Evolutionary conservation across 176 grass and related monocot genomes (phyloP), one percentile per base, ranked within the genome.

Genomic region (Cocos nucifera): DNA sequence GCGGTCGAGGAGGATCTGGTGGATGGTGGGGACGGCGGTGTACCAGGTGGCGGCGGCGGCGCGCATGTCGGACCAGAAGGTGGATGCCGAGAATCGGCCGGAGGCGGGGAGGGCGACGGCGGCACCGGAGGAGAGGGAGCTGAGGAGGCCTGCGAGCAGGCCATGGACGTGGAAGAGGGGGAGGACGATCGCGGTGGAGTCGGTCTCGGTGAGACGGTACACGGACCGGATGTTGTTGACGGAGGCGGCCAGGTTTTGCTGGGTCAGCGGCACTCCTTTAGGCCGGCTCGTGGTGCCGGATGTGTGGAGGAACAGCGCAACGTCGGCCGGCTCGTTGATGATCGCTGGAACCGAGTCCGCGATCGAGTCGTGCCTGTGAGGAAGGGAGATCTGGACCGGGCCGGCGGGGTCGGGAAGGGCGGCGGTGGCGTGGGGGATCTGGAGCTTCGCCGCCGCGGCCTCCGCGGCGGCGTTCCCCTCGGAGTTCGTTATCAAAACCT

Each of bases 131-230:
- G 81, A 51, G 22, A 98, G 93, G 0, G 87, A 79, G 3, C 69
- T 35, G 4, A 98, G 87, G 0, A 98, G 78, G 2, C 53, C 84
- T 39, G 81, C 85, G 6, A 98, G 29, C 18, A 98, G 81, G 18
- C 87, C 93, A 76, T 98, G 93, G 25, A 88, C 93, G 65, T 98
- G 93, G 67, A 98, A 98, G 8, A 98, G 84, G 49, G 87, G 87
- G 8, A 98, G 83, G 29, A 85, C 81, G 15, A 86, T 59, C 24
- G 92, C 87, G 8, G 87, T 98, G 14, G 87, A 82, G 76, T 98
- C 93, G 3, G 84, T 17, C 60, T 78, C 70, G 0, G 20, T 19
- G 4, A 98, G 56, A 4, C 78, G 81, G 76, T 92, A 98, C 51
- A 71, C 84, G 52, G 64, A 53, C 10, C 71, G 70, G 76, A 98